phyloP scores from a whole-genome alignment of 2,329 filamentous ascomycete genomes.

The Aureobasidium sp. region DNA sequence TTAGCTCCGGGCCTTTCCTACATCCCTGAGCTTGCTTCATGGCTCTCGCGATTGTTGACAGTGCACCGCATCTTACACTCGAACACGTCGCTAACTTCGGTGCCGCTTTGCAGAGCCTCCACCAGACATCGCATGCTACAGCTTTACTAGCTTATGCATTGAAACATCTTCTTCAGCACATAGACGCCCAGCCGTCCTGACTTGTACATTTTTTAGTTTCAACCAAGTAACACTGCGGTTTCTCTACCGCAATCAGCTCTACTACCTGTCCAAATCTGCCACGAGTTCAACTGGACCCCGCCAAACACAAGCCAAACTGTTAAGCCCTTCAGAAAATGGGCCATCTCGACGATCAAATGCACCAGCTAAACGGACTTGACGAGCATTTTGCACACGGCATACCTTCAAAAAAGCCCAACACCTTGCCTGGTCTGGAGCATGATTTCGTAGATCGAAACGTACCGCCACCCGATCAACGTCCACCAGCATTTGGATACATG shows the following conservation, averaged over 20 bases:
- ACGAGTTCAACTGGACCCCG: neutral
- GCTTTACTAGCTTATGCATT: neutral
- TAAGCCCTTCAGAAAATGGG: neutral
- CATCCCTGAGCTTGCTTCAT: neutral
- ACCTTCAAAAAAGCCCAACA: neutral
- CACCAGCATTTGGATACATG: neutral
- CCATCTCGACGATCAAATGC: neutral
- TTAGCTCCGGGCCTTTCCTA: neutral
- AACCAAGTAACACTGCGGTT: neutral
- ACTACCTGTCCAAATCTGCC: neutral
- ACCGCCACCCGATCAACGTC: neutral
- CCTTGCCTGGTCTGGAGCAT: neutral
- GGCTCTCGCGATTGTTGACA: neutral
- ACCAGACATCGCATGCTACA: neutral
- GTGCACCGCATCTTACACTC: neutral
- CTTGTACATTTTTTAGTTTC: neutral
- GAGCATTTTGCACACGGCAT: neutral
- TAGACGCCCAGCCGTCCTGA: constrained; percentile 13
- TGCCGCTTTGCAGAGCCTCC: neutral
- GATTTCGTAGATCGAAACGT: neutral
- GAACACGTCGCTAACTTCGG: neutral
- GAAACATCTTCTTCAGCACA: constrained; percentile 11
- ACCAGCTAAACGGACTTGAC: neutral
- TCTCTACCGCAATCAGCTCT: neutral
- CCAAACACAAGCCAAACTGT: neutral